Conservation (phyloP, 805 yeast species). For the Lipomyces yamadae region DNA sequence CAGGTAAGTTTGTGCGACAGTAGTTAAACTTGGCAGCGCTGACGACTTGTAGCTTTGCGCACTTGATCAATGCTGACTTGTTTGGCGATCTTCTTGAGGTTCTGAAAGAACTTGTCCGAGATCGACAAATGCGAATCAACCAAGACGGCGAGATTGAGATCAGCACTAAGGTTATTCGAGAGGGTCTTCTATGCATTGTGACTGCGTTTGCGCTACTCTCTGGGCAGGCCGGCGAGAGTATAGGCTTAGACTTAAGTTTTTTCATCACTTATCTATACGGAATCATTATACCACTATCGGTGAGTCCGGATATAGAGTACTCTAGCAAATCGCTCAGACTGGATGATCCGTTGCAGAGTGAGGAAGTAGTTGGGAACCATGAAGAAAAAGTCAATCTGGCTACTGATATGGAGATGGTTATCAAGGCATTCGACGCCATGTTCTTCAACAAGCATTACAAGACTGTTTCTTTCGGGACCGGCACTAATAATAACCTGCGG, state of each 20-base stretch:
- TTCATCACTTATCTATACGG: slow-evolving; percentile 79
- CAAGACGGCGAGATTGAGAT: slow-evolving; percentile 45
- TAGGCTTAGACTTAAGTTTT: slow-evolving; percentile 78
- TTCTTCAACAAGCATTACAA: slow-evolving; percentile 64
- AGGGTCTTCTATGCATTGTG: slow-evolving; percentile 77
- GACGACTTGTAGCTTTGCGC: slow-evolving; percentile 62
- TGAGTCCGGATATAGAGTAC: slow-evolving; percentile 84
- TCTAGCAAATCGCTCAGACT: slow-evolving; percentile 79
- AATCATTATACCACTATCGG: slow-evolving; percentile 66
- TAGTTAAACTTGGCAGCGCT: neutral
- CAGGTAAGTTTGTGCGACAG: slow-evolving; percentile 37
- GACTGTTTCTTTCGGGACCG: slow-evolving; percentile 34
- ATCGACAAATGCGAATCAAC: slow-evolving; percentile 35
- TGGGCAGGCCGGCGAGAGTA: slow-evolving; percentile 71
- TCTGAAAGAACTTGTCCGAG: slow-evolving; percentile 71
- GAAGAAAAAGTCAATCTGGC: slow-evolving; percentile 73
- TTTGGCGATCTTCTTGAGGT: slow-evolving; percentile 93
- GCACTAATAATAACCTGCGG: slow-evolving; percentile 46
- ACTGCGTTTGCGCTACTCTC: slow-evolving; percentile 87
- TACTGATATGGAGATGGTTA: slow-evolving; percentile 82
- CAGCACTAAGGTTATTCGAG: slow-evolving; percentile 52
- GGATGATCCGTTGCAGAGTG: slow-evolving; percentile 67
- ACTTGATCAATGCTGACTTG: slow-evolving; percentile 87
- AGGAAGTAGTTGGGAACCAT: slow-evolving; percentile 2
- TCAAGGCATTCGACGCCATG: slow-evolving; percentile 76